These are phyloP conservation scores for Leishmania turanica DNA, from an alignment of 208 protist genomes.

Conservation along the genomic window DNA sequence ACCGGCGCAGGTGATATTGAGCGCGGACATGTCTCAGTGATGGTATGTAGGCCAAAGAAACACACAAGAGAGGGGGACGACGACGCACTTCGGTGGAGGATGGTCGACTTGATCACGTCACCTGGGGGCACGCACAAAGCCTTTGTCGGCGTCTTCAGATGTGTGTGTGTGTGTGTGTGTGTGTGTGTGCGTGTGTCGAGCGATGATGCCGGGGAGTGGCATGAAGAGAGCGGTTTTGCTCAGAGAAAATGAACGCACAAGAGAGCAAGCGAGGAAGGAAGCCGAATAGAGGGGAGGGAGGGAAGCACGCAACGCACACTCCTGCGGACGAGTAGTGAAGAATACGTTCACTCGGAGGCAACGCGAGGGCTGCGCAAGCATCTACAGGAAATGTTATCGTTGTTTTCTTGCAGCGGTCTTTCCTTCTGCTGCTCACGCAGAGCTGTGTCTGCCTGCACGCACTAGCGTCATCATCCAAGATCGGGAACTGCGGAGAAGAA, in stretches of 20 bases:
- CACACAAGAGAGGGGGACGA: not conserved
- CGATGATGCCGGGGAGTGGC: not conserved
- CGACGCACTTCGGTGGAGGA: not conserved
- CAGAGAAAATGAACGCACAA: not conserved
- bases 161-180: not conserved
- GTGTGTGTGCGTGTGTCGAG: not conserved
- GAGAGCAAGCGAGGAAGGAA: not conserved
- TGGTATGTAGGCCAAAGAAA: not conserved
- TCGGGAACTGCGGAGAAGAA: not conserved
- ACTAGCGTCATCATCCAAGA: not conserved
- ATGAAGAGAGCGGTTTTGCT: not conserved
- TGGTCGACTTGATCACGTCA: not conserved
- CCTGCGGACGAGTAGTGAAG: not conserved
- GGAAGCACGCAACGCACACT: not conserved
- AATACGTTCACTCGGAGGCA: not conserved
- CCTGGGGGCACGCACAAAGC: not conserved
- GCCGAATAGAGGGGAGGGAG: not conserved
- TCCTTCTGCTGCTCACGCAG: not conserved
- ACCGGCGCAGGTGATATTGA: slow-evolving; percentile 73
- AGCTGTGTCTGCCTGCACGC: not conserved
- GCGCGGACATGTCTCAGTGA: slow-evolving; percentile 55
- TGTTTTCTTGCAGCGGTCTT: not conserved
- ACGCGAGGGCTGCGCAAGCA: not conserved
- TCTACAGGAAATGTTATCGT: not conserved
- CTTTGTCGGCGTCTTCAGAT: not conserved